These are phyloP conservation scores for Lactarius trivialis DNA, from an alignment of 768 basidiomycete genomes.

Conservation along the genomic window DNA sequence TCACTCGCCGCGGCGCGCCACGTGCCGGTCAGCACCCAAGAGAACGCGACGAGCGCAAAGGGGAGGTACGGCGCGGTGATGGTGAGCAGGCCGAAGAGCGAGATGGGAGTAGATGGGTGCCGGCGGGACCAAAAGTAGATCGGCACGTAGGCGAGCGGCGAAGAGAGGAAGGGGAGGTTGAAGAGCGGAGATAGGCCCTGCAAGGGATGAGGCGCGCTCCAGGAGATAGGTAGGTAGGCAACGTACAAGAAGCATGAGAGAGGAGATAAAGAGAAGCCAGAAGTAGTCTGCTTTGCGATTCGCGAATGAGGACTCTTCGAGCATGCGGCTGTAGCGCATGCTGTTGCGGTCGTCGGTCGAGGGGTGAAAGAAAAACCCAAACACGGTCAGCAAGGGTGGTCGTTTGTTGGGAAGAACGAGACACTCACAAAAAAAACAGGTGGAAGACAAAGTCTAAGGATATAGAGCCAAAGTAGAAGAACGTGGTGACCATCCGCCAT, in stretches of 20 bases:
- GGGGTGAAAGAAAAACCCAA: neutral
- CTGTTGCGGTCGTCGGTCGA: slow-evolving; percentile 35
- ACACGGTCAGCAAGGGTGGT: neutral
- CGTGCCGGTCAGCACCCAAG: slow-evolving; percentile 75
- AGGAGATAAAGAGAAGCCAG: slow-evolving; percentile 84
- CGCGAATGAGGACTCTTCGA: slow-evolving; percentile 94
- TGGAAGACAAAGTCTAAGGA: slow-evolving; percentile 95
- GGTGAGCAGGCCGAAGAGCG: slow-evolving; percentile 89
- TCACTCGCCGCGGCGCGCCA: slow-evolving; percentile 81
- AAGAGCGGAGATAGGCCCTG: slow-evolving; percentile 80
- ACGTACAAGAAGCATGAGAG: slow-evolving; percentile 79
- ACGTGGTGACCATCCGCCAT: slow-evolving; percentile 86
- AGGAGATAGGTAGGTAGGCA: neutral
- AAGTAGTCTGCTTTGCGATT: slow-evolving; percentile 91
- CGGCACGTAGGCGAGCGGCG: slow-evolving; percentile 87
- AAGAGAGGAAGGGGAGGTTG: slow-evolving; percentile 89
- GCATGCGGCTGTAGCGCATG: slow-evolving; percentile 94
- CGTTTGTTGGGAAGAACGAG: neutral
- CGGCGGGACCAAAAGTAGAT: slow-evolving; percentile 97
- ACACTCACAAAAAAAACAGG: slow-evolving; percentile 92
- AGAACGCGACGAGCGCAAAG: slow-evolving; percentile 81
- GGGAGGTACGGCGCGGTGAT: slow-evolving; percentile 96
- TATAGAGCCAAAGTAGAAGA: slow-evolving; percentile 93
- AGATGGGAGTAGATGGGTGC: slow-evolving; percentile 93
- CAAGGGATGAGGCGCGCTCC: neutral